Evolutionary conservation across 257 asterid species (phyloP).

Genomic region (Nicotiana noctiflora): DNA sequence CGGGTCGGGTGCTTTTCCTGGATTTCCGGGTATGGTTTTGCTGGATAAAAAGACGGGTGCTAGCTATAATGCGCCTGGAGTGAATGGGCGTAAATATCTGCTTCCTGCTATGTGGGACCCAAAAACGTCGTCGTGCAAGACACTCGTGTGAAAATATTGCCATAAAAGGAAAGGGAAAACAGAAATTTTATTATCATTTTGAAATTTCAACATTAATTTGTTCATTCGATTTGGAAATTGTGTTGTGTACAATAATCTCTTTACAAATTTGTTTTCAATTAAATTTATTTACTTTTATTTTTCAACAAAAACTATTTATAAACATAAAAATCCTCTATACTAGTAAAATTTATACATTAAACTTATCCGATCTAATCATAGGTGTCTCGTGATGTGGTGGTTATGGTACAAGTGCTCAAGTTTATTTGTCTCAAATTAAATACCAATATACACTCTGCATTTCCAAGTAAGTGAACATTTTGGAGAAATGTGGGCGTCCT

Average conservation of each 20-base stretch:
- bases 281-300: too few relatives aligned
- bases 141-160: conserved; percentile 22
- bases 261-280: not conserved
- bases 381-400: too few relatives aligned
- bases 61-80: conserved; percentile 45
- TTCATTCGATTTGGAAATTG: not conserved
- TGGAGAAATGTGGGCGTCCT: too few relatives aligned
- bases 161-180: not conserved
- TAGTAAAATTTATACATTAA: too few relatives aligned
- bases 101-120: conserved; percentile 55
- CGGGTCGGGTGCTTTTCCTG: conserved; percentile 43
- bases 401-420: too few relatives aligned
- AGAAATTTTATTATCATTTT: not conserved
- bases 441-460: too few relatives aligned
- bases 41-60: conserved; percentile 33
- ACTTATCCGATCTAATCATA: too few relatives aligned
- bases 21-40: conserved; percentile 37
- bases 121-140: conserved; percentile 22
- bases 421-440: too few relatives aligned
- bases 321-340: too few relatives aligned
- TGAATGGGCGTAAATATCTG: conserved; percentile 30
- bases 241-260: not conserved
- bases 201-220: not conserved
- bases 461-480: too few relatives aligned
- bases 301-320: too few relatives aligned